phyloP scores from a whole-genome alignment of 2,329 filamentous ascomycete species.

The Cadophora malorum region DNA sequence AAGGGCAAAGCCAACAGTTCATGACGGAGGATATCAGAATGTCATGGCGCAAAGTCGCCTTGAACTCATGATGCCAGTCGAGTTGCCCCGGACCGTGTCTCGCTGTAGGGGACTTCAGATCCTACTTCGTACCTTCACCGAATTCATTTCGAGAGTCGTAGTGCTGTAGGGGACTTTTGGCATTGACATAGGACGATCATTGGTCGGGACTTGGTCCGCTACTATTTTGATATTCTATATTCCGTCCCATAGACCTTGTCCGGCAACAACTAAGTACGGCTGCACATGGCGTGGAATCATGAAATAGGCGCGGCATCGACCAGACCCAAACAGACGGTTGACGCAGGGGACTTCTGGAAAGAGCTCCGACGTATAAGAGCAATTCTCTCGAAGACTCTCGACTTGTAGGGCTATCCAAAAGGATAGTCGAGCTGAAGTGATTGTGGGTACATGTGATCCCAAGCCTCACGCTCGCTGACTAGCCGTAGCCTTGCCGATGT shows the following conservation, averaged over 20 bases:
- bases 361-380: not conserved
- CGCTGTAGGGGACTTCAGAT: conserved; percentile 4
- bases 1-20: not conserved
- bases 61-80: not conserved
- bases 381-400: not conserved
- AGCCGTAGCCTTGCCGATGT: not conserved
- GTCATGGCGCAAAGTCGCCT: not conserved
- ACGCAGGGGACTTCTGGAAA: not conserved
- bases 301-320: not conserved
- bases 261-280: not conserved
- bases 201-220: not conserved
- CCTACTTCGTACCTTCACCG: not conserved
- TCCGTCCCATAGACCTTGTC: not conserved
- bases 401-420: not conserved
- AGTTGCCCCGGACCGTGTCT: not conserved
- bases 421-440: not conserved
- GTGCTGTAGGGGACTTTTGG: conserved; percentile 7
- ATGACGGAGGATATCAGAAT: not conserved
- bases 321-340: not conserved
- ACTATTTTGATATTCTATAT: not conserved
- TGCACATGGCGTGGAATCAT: not conserved
- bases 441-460: not conserved
- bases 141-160: not conserved
- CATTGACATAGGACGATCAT: too few relatives aligned
- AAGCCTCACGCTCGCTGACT: too few relatives aligned